Evolutionary conservation across 2,329 filamentous ascomycete genomes (phyloP).

Genomic region (Hortaea werneckii): DNA sequence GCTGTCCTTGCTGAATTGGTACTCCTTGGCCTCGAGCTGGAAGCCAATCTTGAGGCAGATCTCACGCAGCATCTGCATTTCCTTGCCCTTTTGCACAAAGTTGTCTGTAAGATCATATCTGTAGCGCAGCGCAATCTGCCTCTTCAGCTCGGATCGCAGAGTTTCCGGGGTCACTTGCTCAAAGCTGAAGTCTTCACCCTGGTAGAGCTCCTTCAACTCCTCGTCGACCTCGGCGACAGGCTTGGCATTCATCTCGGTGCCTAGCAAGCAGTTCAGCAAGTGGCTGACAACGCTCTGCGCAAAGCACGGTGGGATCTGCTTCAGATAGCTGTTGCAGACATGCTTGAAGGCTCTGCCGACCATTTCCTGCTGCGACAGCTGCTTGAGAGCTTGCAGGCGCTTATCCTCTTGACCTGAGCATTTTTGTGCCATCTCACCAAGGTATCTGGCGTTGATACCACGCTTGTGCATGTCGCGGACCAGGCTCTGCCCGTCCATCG

Average conservation of each 20-base stretch:
- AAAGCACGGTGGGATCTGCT: conserved; percentile 68
- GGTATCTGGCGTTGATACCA: conserved; percentile 91
- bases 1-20: conserved; percentile 49
- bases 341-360: conserved; percentile 95
- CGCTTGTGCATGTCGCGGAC: conserved; percentile 86
- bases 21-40: conserved; percentile 72
- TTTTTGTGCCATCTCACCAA: conserved; percentile 73
- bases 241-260: conserved; percentile 62
- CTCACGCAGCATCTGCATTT: conserved; percentile 79
- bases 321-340: conserved; percentile 66
- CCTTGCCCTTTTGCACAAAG: conserved; percentile 60
- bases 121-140: conserved; percentile 64
- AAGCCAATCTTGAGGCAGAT: conserved; percentile 80
- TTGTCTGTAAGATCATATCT: conserved; percentile 59
- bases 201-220: conserved; percentile 62
- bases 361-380: conserved; percentile 82
- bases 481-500: conserved; percentile 93
- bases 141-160: conserved; percentile 58
- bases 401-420: conserved; percentile 45
- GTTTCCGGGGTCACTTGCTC: conserved; percentile 65
- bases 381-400: conserved; percentile 65
- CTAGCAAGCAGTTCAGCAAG: conserved; percentile 86
- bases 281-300: conserved; percentile 73
- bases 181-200: conserved; percentile 70
- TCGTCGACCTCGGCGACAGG: conserved; percentile 70